Base-by-base conservation (phyloP, 257 asterid genomes). In the Salvia miltiorrhiza region DNA sequence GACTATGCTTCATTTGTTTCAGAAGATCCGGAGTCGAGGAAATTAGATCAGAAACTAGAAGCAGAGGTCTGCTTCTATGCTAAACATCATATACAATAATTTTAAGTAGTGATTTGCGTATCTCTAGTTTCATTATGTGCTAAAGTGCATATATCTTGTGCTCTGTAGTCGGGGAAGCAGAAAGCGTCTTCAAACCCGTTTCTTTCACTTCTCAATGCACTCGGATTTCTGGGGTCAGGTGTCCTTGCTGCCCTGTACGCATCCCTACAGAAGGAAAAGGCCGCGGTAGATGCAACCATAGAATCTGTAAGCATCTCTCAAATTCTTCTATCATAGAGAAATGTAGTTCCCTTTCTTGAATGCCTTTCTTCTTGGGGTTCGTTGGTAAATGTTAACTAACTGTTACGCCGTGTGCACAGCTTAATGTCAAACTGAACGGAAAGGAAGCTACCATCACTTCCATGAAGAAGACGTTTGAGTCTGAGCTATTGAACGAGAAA, bases 201-300 rank as follows among this genome's bases (percentile, higher is more conserved):
- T 61, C 52, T 90, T 44, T 67, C 96, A 52, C 80, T 87, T 74
- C 79, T 90, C 60, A 83, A 88, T 58, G 89, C 77, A 58, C 58
- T 88, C 19, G 98, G 97, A 59, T 74, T 85, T 69, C 63, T 86
- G 68, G 88, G 89, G 21, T 76, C 97, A 0, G 96, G 90, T 47
- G 85, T 86, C 48, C 92, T 93, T 77, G 91, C 92, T 71, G 88
- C 95, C 71, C 86, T 93, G 40, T 93, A 90, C 78, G 85, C 86
- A 68, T 78, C 75, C 33, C 63, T 83, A 58, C 75, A 50, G 84
- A 86, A 88, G 78, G 96, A 93, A 64, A 93, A 88, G 77, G 86
- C 70, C 2, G 43, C 63, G 62, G 77, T 84, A 12, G 92, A 82
- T 75, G 89, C 86, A 61, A 80, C 87, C 54, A 72, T 88, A 17